Evolutionary conservation across 768 basidiomycete species (phyloP).

Genomic region (Calocybe cyanea): DNA sequence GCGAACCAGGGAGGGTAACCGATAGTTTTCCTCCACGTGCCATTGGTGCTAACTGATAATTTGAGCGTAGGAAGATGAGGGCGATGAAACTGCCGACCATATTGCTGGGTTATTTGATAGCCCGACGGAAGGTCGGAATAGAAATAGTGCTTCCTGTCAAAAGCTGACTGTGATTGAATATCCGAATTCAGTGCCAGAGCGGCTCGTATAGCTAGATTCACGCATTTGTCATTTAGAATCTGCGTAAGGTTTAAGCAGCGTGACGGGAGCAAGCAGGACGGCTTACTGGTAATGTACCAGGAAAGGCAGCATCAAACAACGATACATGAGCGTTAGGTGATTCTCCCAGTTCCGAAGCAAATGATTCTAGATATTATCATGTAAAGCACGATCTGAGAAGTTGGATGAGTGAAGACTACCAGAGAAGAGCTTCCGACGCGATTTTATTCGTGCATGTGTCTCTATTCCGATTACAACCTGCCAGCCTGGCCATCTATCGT

Average conservation of each 20-base stretch:
- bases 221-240: constrained; percentile 64
- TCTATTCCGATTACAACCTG: constrained; percentile 91
- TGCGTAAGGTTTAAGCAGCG: constrained; percentile 18
- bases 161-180: constrained; percentile 70
- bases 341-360: constrained; percentile 39
- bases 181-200: constrained; percentile 70
- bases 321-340: constrained; percentile 72
- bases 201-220: constrained; percentile 76
- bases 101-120: constrained; percentile 97
- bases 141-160: constrained; percentile 98
- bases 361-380: constrained; percentile 27
- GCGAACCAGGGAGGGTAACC: constrained; percentile 39
- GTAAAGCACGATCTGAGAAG: background rate
- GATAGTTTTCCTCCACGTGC: constrained; percentile 57
- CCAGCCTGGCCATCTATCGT: constrained; percentile 78
- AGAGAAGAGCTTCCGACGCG: constrained; percentile 87
- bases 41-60: constrained; percentile 58
- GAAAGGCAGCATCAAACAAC: constrained; percentile 84
- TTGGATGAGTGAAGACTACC: constrained; percentile 21
- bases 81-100: constrained; percentile 46
- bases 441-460: constrained; percentile 92
- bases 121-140: constrained; percentile 93
- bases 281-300: constrained; percentile 87
- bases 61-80: background rate
- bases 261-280: background rate